phyloP scores from a whole-genome alignment of 1,284 basidiomycete genomes.

The Sphaerobolus stellatus region DNA sequence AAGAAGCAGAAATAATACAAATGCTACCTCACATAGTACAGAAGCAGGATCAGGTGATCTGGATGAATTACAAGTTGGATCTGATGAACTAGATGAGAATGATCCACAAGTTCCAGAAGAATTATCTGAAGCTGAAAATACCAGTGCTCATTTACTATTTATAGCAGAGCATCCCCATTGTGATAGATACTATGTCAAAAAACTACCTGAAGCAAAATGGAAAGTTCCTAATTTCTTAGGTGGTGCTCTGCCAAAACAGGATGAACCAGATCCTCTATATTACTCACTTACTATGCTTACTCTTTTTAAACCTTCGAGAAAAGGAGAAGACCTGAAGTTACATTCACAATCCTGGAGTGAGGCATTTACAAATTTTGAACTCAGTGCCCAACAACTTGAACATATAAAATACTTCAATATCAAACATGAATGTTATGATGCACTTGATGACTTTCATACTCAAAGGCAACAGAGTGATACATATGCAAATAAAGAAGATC shows the following conservation, averaged over 20 bases:
- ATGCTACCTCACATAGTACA: too few species aligned
- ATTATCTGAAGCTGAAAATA: too few species aligned
- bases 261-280: conserved; percentile 32
- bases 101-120: neutral
- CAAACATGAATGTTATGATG: conserved; percentile 34
- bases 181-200: neutral
- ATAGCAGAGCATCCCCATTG: neutral
- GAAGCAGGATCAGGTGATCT: too few species aligned
- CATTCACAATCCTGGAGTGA: conserved; percentile 24
- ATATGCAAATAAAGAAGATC: too few species aligned
- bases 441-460: conserved; percentile 36
- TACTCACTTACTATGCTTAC: conserved; percentile 34
- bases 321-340: conserved; percentile 25
- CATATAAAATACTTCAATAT: conserved; percentile 32
- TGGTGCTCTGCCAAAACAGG: conserved; percentile 26
- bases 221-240: conserved; percentile 30
- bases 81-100: conserved; percentile 2
- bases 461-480: too few species aligned
- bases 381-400: conserved; percentile 13
- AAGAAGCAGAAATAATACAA: too few species aligned
- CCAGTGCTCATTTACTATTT: neutral
- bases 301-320: conserved; percentile 33
- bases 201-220: neutral
- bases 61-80: too few species aligned
- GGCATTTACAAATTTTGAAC: conserved; percentile 18